These are phyloP conservation scores for Schoenoplectus tabernaemontani DNA, from an alignment of 202 grass and related monocot genomes.

Conservation along the genomic window DNA sequence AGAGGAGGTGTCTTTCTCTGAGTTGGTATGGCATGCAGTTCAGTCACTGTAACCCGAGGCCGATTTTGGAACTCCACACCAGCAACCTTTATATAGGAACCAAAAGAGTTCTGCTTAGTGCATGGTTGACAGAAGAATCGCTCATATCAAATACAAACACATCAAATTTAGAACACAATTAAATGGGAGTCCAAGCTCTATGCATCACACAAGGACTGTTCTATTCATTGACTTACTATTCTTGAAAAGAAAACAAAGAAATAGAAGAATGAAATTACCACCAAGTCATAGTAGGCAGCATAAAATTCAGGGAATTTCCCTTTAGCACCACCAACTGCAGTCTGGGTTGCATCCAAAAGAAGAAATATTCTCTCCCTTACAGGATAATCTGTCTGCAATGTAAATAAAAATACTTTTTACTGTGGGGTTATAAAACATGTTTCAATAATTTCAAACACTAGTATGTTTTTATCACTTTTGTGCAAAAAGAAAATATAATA, in stretches of 20 bases:
- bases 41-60: conserved; percentile 41
- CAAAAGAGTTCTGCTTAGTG: conserved; percentile 1
- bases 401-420: not conserved
- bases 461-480: not conserved
- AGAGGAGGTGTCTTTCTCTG: conserved; percentile 29
- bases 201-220: too few relatives aligned
- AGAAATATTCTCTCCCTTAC: conserved; percentile 95
- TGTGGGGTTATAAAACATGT: not conserved
- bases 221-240: too few relatives aligned
- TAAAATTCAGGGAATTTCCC: conserved; percentile 89
- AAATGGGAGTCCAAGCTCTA: too few relatives aligned
- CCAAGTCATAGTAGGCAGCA: conserved; percentile 86
- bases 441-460: not conserved
- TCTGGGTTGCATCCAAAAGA: conserved; percentile 87
- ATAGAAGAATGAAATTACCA: conserved; percentile 45
- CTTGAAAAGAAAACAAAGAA: too few relatives aligned
- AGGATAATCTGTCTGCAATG: conserved; percentile 72
- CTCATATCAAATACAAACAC: not conserved
- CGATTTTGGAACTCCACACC: conserved; percentile 63
- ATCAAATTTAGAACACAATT: not conserved
- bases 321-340: conserved; percentile 82
- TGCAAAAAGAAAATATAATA: not conserved
- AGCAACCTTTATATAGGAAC: conserved; percentile 39
- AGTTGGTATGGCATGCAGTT: conserved; percentile 33
- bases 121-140: not conserved